A percentile compares a stretch with the other conserved stretches of the same genome.
phyloP scores from a whole-genome alignment of 176 grass and related monocot species.

The Triticum monococcum region DNA sequence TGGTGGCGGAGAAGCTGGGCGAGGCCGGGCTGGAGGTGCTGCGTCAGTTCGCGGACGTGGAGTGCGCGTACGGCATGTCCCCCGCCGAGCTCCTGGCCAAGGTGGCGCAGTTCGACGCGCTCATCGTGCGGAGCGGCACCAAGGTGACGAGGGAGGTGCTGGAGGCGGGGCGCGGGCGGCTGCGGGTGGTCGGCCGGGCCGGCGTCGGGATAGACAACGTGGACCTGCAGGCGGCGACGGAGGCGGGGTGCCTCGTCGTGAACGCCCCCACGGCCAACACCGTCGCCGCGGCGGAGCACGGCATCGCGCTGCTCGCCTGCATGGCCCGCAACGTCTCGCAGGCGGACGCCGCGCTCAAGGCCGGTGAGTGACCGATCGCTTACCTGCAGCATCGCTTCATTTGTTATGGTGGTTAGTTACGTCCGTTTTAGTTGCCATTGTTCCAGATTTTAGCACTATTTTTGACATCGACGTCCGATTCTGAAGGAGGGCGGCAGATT shows the following conservation, averaged over 20 bases:
- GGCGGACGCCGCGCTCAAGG: conserved; percentile 63
- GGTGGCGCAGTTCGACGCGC: conserved; percentile 59
- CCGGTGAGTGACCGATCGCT: conserved; percentile 41
- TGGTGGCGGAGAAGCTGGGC: conserved; percentile 74
- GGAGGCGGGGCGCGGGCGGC: conserved; percentile 43
- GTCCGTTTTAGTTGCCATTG: neutral
- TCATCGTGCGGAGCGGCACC: conserved; percentile 76
- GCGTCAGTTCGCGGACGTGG: conserved; percentile 44
- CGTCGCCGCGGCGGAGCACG: conserved; percentile 79
- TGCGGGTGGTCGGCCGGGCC: conserved; percentile 65
- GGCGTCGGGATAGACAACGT: conserved; percentile 89
- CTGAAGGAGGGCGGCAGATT: neutral
- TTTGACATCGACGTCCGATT: conserved; percentile 25
- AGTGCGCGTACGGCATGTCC: conserved; percentile 70
- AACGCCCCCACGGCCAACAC: conserved; percentile 78
- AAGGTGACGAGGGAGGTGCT: conserved; percentile 80
- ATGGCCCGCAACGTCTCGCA: conserved; percentile 77
- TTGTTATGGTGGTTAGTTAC: neutral
- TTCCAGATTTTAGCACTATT: neutral
- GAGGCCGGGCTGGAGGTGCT: conserved; percentile 62
- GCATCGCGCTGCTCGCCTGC: conserved; percentile 63
- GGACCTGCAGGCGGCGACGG: conserved; percentile 68
- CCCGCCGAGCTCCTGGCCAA: conserved; percentile 46
- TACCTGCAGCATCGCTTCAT: neutral
- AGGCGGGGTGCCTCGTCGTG: conserved; percentile 73